Base-by-base conservation (phyloP, 129 eudicot genomes). In the Helichrysum umbraculigerum region DNA sequence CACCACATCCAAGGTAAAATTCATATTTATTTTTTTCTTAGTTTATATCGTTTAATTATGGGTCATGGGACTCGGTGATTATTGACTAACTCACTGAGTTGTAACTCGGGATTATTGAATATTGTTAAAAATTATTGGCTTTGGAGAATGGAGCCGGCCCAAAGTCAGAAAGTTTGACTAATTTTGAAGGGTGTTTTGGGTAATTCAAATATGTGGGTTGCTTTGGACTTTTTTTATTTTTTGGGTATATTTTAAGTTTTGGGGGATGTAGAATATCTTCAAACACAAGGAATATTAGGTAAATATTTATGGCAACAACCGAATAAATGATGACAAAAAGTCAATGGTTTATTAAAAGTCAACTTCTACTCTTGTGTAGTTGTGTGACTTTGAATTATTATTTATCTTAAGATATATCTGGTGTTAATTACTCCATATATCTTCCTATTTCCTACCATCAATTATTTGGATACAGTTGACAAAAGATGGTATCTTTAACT, bases 1-100 rank as follows among this genome's bases (percentile, higher is more conserved):
- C 98, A 75, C 98, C 98, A 39, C 91, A 94, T 86, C 98, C 98
- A 42, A 87, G 98, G 98, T 93, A 74, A 69, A 54, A 4, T 41
- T 11, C 47, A 12, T 15, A 29, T 51, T 2, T 50, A 44, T 2
- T 3, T 2, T 42, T 21, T 47, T 30, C 30, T 54, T 79, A 4
- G 32, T 72, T 47, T 70, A 12, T 7, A 6, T 34, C n/a, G 29
- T 42, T 42, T 65, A 0, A 42, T 25, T 25, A 71, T 33, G n/a
- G n/a, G n/a, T n/a, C 50, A 44, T 25, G 41, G 34, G 28, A 70
- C 35, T 70, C 32, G 20, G 41, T 70, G 21, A 25, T 29, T 16
- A 28, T 66, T 34, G 65, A 67, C 60, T 6, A 14, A 25, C 65
- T 71, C 57, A 34, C 17, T 41, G 80, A 76, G 57, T 76, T 22